Base-by-base conservation (phyloP, 192 early-diverging fungal genomes). In the Pilobolus umbonatus region DNA sequence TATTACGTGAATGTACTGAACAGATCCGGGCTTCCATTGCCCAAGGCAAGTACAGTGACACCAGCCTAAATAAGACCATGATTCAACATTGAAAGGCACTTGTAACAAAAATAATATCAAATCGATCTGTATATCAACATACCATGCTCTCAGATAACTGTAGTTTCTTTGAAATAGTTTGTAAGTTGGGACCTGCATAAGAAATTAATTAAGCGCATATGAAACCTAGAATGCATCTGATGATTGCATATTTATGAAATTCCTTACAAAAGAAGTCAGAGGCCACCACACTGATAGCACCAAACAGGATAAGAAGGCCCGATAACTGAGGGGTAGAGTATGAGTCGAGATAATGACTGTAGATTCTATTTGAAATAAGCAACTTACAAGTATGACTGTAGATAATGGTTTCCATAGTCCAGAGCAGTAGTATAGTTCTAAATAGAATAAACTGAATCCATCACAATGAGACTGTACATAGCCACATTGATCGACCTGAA, bases 11-110 rank as follows among this genome's bases (percentile, higher is more conserved):
- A 93, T 0, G 94, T 95, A 42, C 91, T 86, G 55, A 94, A 90
- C 32, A 98, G 64, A 64, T 98, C 95, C 5, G 92, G 90, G 3
- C 90, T 88, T 31, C 91, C 95, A 76, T 98, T 98, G 12, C 93
- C 93, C 25, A 88, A 75, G 0, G 88, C 88, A 12, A 91, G 66
- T 63, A 91, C 74, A 15, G 87, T 85, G 1, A 88, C 86, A 2
- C 86, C 86, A 0, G 85, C 87, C 79, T 73, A 39, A 28, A 65
- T 45, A 57, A 45, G 30, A 30, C 21, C 11, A 17, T 6, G 19
- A 26, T n/a, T n/a, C n/a, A n/a, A n/a, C n/a, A n/a, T n/a, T n/a
- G n/a, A n/a, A n/a, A n/a, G n/a, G n/a, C n/a, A n/a, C n/a, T n/a
- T n/a, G n/a, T n/a, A n/a, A n/a, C n/a, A n/a, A n/a, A n/a, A n/a